Evolutionary conservation across 192 early-diverging fungal genomes (phyloP), one percentile per base, ranked within the genome.

Genomic region (Rhizophagus sp.): DNA sequence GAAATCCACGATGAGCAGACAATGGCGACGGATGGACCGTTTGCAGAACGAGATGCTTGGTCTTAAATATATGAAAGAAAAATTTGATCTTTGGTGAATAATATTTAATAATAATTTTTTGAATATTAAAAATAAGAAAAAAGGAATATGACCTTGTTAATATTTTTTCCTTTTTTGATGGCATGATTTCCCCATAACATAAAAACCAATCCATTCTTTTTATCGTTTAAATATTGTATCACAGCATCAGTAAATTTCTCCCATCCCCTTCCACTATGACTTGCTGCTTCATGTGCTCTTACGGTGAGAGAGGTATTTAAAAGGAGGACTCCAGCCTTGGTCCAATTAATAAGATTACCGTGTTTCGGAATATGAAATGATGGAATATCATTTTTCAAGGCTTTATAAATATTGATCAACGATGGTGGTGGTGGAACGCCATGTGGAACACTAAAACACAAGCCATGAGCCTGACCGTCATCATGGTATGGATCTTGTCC

Each of bases 151-250:
- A 81, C 78, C 65, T 87, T 90, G 74, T 97, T 91, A 44, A 98
- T 90, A 8, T 73, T 76, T 1, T 85, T 80, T 17, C 93, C 94
- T 74, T 96, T 95, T 86, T 96, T 96, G 83, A 96, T 94, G 27
- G 96, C 96, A 80, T 93, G 91, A 27, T 86, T 81, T 25, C 97
- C 97, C 97, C 97, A 99, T 33, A 98, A 88, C 85, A 99, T 91
- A 87, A 99, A 99, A 63, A 99, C 97, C 7, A 96, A 87, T 63
- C 91, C 83, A 1, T 61, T 68, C 5, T 85, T 83, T 44, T 88
- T 83, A 9, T 88, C 82, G 81, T 92, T 93, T 65, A 99, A 79
- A 68, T 94, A 87, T 25, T 87, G 79, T 50, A 99, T 87, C 25
- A 97, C 92, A 0, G 92, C 88, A 82, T 97, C 95, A 2, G 95